Evolutionary conservation across 2,329 filamentous ascomycete species (phyloP).

Genomic region (Dryadomyces sulphureus): DNA sequence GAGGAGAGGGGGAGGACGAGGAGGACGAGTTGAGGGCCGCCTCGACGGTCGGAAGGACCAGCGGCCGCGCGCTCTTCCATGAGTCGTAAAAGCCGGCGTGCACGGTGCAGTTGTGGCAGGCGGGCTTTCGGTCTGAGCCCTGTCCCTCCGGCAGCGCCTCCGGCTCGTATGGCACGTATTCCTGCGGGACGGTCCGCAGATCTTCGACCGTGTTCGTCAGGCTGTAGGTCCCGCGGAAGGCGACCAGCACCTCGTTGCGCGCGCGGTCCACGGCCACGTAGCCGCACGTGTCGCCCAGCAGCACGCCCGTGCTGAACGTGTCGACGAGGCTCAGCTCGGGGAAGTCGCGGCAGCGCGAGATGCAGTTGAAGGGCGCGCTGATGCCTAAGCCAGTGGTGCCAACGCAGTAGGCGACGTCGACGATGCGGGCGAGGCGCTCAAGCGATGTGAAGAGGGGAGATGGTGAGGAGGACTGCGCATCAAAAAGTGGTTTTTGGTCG

Average conservation of each 20-base stretch:
- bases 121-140: slow-evolving; percentile 12
- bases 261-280: slow-evolving; percentile 80
- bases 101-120: slow-evolving; percentile 78
- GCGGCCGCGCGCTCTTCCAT: slow-evolving; percentile 60
- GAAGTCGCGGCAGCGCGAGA: slow-evolving; percentile 75
- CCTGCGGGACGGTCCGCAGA: slow-evolving; percentile 75
- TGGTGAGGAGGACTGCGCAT: not conserved
- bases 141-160: not conserved
- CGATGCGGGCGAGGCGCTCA: slow-evolving; percentile 76
- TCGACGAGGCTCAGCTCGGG: slow-evolving; percentile 61
- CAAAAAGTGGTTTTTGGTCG: not conserved
- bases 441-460: slow-evolving; percentile 58
- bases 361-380: slow-evolving; percentile 67
- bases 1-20: slow-evolving; percentile 40
- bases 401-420: slow-evolving; percentile 91
- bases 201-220: slow-evolving; percentile 84
- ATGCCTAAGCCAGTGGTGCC: slow-evolving; percentile 77
- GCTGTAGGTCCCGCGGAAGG: slow-evolving; percentile 90
- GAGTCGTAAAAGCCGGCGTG: slow-evolving; percentile 80
- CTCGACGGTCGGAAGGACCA: slow-evolving; percentile 54
- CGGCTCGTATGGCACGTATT: slow-evolving; percentile 63
- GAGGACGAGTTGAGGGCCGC: slow-evolving; percentile 27
- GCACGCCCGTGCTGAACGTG: slow-evolving; percentile 79
- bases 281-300: slow-evolving; percentile 83
- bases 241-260: slow-evolving; percentile 50